Evolutionary conservation across 1,284 basidiomycete species (phyloP).

Genomic region (Phaffia rhodozyma): DNA sequence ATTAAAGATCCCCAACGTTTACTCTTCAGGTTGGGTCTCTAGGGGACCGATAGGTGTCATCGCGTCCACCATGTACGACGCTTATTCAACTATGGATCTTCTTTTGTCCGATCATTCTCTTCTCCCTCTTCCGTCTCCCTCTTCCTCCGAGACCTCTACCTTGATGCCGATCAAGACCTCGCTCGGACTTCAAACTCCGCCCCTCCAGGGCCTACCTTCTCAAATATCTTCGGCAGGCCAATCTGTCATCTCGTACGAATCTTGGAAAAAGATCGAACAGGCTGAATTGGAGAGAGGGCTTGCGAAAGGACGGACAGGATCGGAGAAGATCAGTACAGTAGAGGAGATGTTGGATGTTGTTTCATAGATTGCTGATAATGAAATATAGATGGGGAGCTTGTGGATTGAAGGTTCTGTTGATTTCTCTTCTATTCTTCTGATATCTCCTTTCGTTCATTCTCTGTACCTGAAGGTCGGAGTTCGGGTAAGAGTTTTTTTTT

Average conservation of each 20-base stretch:
- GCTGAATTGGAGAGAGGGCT: conserved; percentile 52
- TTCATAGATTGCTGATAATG: no score
- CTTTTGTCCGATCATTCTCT: conserved; percentile 48
- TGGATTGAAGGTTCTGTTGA: no score
- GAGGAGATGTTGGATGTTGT: conserved; percentile 5
- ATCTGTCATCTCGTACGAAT: conserved; percentile 47
- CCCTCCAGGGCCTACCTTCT: conserved; percentile 20
- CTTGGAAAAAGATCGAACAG: conserved; percentile 56
- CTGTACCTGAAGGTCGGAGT: no score
- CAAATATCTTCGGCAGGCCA: conserved; percentile 23
- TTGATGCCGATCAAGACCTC: neutral
- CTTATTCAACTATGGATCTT: conserved; percentile 63
- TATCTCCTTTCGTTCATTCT: no score
- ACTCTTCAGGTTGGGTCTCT: conserved; percentile 88
- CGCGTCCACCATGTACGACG: conserved; percentile 87
- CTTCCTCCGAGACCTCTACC: neutral
- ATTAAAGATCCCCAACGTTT: conserved; percentile 50
- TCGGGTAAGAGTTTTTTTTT: no score
- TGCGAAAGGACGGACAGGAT: conserved; percentile 49
- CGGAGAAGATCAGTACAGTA: conserved; percentile 49
- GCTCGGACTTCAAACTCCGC: neutral
- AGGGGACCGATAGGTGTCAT: conserved; percentile 86
- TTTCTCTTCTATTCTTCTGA: no score
- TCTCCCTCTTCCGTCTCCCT: conserved; percentile 15
- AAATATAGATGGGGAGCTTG: no score